These are phyloP conservation scores for Yarrowia deformans DNA, from an alignment of 805 yeast species.

Conservation along the genomic window DNA sequence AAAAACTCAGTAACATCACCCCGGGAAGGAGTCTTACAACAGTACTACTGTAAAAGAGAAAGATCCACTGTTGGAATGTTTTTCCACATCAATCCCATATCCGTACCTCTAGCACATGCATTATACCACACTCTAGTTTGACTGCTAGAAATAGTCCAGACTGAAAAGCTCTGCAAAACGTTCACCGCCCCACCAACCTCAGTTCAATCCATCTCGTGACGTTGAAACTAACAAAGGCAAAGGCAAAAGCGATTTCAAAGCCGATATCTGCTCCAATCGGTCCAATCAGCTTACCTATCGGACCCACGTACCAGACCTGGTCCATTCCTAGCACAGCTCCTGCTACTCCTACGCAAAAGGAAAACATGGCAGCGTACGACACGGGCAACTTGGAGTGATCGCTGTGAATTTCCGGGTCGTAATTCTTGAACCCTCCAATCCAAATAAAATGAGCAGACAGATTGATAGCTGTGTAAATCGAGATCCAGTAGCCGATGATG, in stretches of 20 bases:
- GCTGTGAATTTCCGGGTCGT: conserved; percentile 68
- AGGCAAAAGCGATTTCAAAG: conserved; percentile 74
- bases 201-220: conserved; percentile 68
- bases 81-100: no score
- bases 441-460: conserved; percentile 85
- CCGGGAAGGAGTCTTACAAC: no score
- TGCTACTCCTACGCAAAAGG: conserved; percentile 81
- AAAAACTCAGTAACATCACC: no score
- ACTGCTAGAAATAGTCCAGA: no score
- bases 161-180: no score
- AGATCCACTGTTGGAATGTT: no score
- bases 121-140: no score
- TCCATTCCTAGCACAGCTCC: conserved; percentile 89
- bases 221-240: conserved; percentile 69
- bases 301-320: conserved; percentile 87
- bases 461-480: conserved; percentile 78
- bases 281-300: conserved; percentile 67
- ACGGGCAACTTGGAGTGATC: conserved; percentile 67
- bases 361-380: conserved; percentile 80
- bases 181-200: conserved; percentile 65
- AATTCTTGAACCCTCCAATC: conserved; percentile 66
- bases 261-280: conserved; percentile 82
- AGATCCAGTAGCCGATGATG: conserved; percentile 88
- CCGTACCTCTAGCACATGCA: no score
- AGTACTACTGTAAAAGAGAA: no score